Conservation (phyloP, 176 grass and related monocot species). For the Oryza nivara region DNA sequence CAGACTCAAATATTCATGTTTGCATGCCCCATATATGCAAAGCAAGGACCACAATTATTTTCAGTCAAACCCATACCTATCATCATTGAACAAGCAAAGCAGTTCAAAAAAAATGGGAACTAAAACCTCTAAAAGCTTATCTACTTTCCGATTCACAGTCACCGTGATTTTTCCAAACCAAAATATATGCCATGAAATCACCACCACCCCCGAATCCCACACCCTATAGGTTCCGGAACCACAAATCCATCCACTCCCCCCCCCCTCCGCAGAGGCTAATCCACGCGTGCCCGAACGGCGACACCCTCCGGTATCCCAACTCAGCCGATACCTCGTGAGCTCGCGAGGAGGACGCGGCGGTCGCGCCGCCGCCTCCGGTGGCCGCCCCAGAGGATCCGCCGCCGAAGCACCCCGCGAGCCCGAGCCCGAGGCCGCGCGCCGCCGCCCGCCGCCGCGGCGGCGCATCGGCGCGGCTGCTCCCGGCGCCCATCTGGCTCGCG, state of each 20-base stretch:
- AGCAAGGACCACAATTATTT: slow-evolving; percentile 27
- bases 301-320: background rate
- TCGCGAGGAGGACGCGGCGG: slow-evolving; percentile 37
- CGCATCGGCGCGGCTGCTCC: slow-evolving; percentile 60
- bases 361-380: slow-evolving; percentile 5
- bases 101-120: background rate
- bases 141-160: background rate
- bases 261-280: background rate
- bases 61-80: slow-evolving; percentile 9
- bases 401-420: slow-evolving; percentile 67
- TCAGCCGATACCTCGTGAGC: slow-evolving; percentile 42
- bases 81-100: slow-evolving; percentile 7
- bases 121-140: background rate
- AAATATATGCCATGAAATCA: slow-evolving; percentile 6
- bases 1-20: slow-evolving; percentile 20
- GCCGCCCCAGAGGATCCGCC: slow-evolving; percentile 52
- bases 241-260: slow-evolving; percentile 25
- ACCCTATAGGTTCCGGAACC: background rate
- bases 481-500: slow-evolving; percentile 68
- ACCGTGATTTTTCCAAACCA: background rate
- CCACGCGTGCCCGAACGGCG: background rate
- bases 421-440: slow-evolving; percentile 48
- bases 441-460: slow-evolving; percentile 50
- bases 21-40: slow-evolving; percentile 11
- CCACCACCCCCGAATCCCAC: background rate